These are phyloP conservation scores for Chenopodium quinoa DNA, from an alignment of 148 eudicot genomes.

Conservation along the genomic window DNA sequence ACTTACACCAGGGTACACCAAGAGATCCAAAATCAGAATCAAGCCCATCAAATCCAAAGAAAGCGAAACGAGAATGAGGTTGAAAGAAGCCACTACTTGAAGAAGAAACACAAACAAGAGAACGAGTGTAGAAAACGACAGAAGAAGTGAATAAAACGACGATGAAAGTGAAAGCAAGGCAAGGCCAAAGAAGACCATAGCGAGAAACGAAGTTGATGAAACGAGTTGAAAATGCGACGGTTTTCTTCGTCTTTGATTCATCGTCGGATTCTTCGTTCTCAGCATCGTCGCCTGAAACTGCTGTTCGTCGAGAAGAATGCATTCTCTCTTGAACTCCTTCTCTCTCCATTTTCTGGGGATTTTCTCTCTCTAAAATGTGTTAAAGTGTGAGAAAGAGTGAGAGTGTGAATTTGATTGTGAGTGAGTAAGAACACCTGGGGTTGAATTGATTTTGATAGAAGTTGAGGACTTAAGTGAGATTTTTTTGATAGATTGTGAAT, in stretches of 20 bases:
- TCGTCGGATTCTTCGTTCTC: slow-evolving; percentile 40
- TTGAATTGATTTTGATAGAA: no score
- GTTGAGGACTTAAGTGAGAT: no score
- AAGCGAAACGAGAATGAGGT: slow-evolving; percentile 49
- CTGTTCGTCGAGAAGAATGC: slow-evolving; percentile 52
- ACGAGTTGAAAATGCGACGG: slow-evolving; percentile 42
- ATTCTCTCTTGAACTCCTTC: slow-evolving; percentile 48
- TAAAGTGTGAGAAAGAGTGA: neutral
- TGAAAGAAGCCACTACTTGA: slow-evolving; percentile 30
- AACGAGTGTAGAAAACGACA: slow-evolving; percentile 45
- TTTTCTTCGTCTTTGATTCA: slow-evolving; percentile 72
- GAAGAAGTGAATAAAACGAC: slow-evolving; percentile 41
- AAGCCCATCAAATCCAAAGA: slow-evolving; percentile 61
- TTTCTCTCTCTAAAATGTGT: neutral
- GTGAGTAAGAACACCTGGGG: neutral
- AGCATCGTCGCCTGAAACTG: slow-evolving; percentile 25
- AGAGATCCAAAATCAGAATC: slow-evolving; percentile 84
- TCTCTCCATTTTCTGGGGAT: slow-evolving; percentile 29
- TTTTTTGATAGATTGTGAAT: no score
- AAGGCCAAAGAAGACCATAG: slow-evolving; percentile 55
- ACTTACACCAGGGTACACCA: slow-evolving; percentile 93
- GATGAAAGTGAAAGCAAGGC: slow-evolving; percentile 39
- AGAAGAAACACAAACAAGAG: slow-evolving; percentile 50
- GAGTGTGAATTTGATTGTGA: neutral
- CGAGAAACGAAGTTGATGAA: slow-evolving; percentile 56